A percentile compares a stretch with the other conserved stretches of the same genome.
phyloP scores from a whole-genome alignment of 106 monocot species.

The Acorus gramineus region DNA sequence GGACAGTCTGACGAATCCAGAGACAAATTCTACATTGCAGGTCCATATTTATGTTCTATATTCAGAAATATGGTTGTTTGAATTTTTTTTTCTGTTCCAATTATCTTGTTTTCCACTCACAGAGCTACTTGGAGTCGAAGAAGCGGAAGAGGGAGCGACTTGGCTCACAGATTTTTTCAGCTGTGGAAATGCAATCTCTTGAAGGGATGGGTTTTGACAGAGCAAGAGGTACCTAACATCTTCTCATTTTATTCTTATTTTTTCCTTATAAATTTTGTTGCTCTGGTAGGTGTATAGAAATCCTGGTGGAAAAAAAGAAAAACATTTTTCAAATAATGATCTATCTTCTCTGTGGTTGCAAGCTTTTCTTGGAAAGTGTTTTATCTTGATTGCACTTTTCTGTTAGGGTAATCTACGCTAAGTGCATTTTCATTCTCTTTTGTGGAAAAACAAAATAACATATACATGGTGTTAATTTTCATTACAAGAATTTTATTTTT shows the following conservation, averaged over 20 bases:
- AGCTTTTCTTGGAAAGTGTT: too few relatives aligned
- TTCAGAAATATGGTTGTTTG: neutral
- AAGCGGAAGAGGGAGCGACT: slow-evolving; percentile 1
- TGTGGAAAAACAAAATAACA: too few relatives aligned
- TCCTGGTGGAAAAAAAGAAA: neutral
- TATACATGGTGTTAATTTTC: too few relatives aligned
- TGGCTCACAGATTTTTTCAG: too few relatives aligned
- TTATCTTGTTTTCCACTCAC: neutral
- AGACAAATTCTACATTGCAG: slow-evolving; percentile 62
- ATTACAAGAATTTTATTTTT: too few relatives aligned
- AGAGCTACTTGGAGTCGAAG: slow-evolving; percentile 14
- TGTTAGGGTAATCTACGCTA: too few relatives aligned
- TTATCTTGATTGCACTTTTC: too few relatives aligned
- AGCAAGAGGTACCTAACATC: slow-evolving; percentile 19
- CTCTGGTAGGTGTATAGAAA: too few relatives aligned
- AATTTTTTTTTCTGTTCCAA: neutral
- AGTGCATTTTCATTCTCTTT: too few relatives aligned
- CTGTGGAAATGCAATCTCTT: slow-evolving; percentile 10
- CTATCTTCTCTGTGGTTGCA: too few relatives aligned
- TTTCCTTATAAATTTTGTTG: neutral
- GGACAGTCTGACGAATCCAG: slow-evolving; percentile 82
- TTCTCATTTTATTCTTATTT: too few relatives aligned
- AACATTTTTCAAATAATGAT: neutral
- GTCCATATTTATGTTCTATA: slow-evolving; percentile 5
- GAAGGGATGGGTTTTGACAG: slow-evolving; percentile 15